Base-by-base conservation (phyloP, 495 filamentous ascomycete genomes). In the Aspergillus panamensis region DNA sequence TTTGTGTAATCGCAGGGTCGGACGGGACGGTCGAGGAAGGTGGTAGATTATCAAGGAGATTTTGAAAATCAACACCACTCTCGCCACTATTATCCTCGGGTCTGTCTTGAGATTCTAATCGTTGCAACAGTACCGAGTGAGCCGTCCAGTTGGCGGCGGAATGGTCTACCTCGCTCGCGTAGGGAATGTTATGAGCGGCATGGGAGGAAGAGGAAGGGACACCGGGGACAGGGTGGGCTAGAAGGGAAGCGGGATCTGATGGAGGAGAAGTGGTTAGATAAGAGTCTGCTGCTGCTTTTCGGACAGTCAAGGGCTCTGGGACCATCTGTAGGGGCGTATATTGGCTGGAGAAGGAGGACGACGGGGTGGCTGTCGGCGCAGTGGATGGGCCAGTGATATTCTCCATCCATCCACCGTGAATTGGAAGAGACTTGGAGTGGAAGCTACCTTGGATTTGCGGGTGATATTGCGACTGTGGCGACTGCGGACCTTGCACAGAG, bases 41-140 rank as follows among this genome's bases (percentile, higher is more conserved):
- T 57, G 77, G 73, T 13, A 82, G 73, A 69, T 80, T 80, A 67
- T 81, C 78, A 59, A 81, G 70, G 43, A 82, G 62, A 52, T 72
- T 74, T 66, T 82, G 77, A 60, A 77, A 78, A 66, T 81, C 77
- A 60, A 81, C 78, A 54, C 74, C 77, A 42, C 66, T 67, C 56
- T 73, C 62, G 51, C 60, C 61, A 55, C 49, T 53, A 55, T 60
- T 59, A 61, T 59, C 55, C 19, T 43, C 54, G 44, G 35, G 33
- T 30, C 57, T 62, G 29, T 66, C 55, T 47, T 61, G 65, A 37
- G 55, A 48, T 58, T 67, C 68, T 73, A 71, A 59, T 65, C 62
- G 72, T 51, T 63, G 47, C 37, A 63, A 60, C 56, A 62, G 33
- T 51, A 53, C 58, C 19, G 65, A 56, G 57, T 60, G 55, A 33